Evolutionary conservation across 805 yeast genomes (phyloP), one percentile per base, ranked within the genome.

Genomic region (Barnettozyma botsteinii): DNA sequence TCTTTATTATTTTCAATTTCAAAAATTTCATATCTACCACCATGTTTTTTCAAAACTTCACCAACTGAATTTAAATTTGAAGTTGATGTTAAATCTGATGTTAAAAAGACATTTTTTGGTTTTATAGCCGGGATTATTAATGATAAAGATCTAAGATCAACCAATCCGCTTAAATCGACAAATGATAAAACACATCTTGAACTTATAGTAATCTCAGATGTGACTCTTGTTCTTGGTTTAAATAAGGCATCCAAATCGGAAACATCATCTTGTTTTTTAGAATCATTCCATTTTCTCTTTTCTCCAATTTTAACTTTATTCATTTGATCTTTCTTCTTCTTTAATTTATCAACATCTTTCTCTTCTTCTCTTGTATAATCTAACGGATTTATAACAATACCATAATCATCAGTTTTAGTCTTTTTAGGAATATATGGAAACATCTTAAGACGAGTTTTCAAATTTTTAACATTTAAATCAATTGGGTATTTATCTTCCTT

Each of bases 331-430:
- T 56, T 60, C 20, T 44, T 50, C 21, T 39, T 52, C 28, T 55
- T 62, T 38, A 51, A 15, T 28, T 57, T 59, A 35, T 59, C 51
- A 7, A 59, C 55, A 36, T 64, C 66, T 40, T 59, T 64, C 39
- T 70, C 75, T 37, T 75, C 80, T 25, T 69, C 76, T 41, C 72
- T 64, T 24, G 68, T 72, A 52, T 80, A 83, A 50, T 81, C 82
- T 28, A 77, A 74, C 31, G 72, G 72, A 46, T 81, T 79, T 17
- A 89, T 79, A 2, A 80, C 62, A 41, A 77, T 81, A 23, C 99
- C 99, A 59, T 91, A 93, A 49, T 91, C 97, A 56, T 93, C 98
- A 34, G 71, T 65, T 48, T 83, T 77, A 19, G 73, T 65, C 50
- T 76, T 75, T 35, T 69, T 72, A 1, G 74, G 72, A 28, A 75